Conservation (phyloP, 495 filamentous ascomycete genomes). For the Penicillium riverlandense region DNA sequence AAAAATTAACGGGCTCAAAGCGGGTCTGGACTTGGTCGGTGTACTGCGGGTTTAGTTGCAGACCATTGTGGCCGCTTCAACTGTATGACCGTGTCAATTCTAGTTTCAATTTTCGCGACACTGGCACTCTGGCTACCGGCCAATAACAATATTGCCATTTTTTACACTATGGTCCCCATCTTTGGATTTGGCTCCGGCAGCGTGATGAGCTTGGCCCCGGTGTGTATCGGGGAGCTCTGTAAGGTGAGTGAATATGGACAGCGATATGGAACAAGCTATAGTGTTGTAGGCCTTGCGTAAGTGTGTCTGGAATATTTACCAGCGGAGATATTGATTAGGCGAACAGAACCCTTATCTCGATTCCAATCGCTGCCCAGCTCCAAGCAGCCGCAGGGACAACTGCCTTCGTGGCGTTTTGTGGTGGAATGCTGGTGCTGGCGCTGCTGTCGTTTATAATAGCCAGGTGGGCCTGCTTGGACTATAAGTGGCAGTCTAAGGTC, state of each 20-base stretch:
- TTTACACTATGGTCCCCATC: slow-evolving; percentile 48
- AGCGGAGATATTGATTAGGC: no score
- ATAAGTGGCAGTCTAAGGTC: no score
- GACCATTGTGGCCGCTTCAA: slow-evolving; percentile 67
- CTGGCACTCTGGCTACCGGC: slow-evolving; percentile 50
- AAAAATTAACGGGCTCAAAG: background rate
- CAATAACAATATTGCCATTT: slow-evolving; percentile 32
- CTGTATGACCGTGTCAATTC: slow-evolving; percentile 24
- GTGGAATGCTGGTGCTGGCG: no score
- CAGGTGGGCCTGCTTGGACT: no score
- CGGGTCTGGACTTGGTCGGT: slow-evolving; percentile 46
- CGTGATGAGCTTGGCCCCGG: slow-evolving; percentile 53
- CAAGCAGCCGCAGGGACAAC: no score
- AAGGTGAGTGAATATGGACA: slow-evolving; percentile 51
- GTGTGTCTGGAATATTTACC: background rate
- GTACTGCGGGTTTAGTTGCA: slow-evolving; percentile 56
- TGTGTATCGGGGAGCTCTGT: slow-evolving; percentile 52
- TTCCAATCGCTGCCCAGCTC: no score
- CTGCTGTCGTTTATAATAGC: no score
- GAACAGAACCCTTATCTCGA: no score
- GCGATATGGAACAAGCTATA: slow-evolving; percentile 57
- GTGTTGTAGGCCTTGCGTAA: slow-evolving; percentile 48
- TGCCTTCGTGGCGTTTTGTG: no score
- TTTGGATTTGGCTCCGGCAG: slow-evolving; percentile 53
- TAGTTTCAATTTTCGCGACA: slow-evolving; percentile 36